A percentile compares a stretch with the other conserved stretches of the same genome.
Conservation (phyloP, 345 rosid genomes). For the Melaleuca quinquenervia region DNA sequence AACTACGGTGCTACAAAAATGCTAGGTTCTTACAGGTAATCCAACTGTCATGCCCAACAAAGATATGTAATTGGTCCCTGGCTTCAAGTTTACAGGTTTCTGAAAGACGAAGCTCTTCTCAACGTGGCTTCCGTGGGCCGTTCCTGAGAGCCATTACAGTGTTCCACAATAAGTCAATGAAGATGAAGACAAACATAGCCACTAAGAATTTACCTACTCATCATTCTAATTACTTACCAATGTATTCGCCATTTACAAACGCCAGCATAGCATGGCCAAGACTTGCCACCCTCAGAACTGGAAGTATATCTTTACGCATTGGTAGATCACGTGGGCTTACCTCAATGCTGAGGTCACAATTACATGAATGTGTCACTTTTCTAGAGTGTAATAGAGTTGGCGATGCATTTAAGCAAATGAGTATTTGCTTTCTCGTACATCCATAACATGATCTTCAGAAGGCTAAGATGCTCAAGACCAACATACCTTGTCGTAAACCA, state of each 20-base stretch:
- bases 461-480: not conserved
- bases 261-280: conserved; percentile 71
- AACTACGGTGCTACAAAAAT: not conserved
- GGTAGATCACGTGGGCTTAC: conserved; percentile 33
- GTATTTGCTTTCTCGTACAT: not conserved
- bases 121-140: conserved; percentile 70
- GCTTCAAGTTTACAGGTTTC: conserved; percentile 23
- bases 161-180: not conserved
- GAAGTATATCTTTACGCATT: conserved; percentile 22
- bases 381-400: not conserved
- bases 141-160: conserved; percentile 24
- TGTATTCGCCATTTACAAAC: conserved; percentile 59
- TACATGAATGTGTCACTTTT: not conserved
- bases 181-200: not conserved
- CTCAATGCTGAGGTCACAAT: conserved; percentile 26
- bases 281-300: conserved; percentile 61
- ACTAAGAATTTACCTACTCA: not conserved
- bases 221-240: conserved; percentile 36
- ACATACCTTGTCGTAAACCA: conserved; percentile 64
- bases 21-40: conserved; percentile 39
- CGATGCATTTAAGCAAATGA: not conserved
- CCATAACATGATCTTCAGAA: not conserved
- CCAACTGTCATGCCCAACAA: conserved; percentile 52
- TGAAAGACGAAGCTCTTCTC: conserved; percentile 81
- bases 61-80: conserved; percentile 41